Base-by-base conservation (phyloP, 345 rosid species). In the Brassica nigra region DNA sequence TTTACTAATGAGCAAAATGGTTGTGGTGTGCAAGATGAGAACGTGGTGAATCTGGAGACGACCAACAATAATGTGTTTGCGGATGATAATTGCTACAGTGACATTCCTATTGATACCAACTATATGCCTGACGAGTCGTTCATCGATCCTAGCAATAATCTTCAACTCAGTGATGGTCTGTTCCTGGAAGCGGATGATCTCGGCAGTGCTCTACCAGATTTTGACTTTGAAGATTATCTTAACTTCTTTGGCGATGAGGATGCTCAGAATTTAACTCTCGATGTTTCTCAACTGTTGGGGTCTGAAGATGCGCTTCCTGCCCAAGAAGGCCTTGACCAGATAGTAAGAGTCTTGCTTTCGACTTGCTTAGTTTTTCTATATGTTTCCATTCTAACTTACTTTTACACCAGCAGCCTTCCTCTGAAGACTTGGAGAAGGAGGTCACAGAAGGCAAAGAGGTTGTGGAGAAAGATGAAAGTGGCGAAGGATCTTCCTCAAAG, bases 151-250 rank as follows among this genome's bases (percentile, higher is more conserved):
- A 62, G 47, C 70, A 82, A 71, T 62, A 74, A 75, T 78, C 84
- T 79, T 84, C 85, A 83, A 34, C 79, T 76, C 12, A 68, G 31
- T 18, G 91, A 95, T 74, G 92, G 74, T 31, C 77, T 86, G 16
- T 91, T 75, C 85, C 79, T 91, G 54, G 93, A 90, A 77, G 83
- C 94, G 23, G 83, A 49, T 49, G 57, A 49, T n/a, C 57, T 49
- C 18, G 57, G 87, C 39, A 80, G 66, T 81, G 70, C 81, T 8
- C 91, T 84, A 80, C 82, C 82, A 16, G 87, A 78, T 77, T 91
- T 91, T 78, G 87, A 86, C 81, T 70, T 85, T 55, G 95, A 88
- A 11, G 97, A 96, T 67, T 96, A 87, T 62, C 90, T 96, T 34
- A 86, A 81, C 68, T 90, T 89, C 85, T 83, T 76, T 39, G 97